Percentiles rank a stretch among this genome's conserved stretches.
phyloP scores from a whole-genome alignment of 441 rosid genomes.

The Aleurites moluccanus region DNA sequence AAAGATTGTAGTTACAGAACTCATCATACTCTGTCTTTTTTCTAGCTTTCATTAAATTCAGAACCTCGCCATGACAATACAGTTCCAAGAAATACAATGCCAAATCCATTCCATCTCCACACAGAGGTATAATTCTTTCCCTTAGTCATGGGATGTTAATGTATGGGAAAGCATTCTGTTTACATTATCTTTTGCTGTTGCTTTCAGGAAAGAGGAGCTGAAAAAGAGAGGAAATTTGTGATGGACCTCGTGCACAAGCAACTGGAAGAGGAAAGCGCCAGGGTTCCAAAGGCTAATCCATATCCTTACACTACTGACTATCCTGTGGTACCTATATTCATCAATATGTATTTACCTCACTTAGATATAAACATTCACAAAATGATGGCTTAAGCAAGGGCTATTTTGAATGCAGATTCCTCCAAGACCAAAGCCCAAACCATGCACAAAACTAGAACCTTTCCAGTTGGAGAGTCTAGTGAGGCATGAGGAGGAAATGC shows the following conservation, averaged over 20 bases:
- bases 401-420: slow-evolving; percentile 48
- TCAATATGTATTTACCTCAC: slow-evolving; percentile 1
- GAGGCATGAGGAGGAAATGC: slow-evolving; percentile 89
- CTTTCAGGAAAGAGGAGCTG: slow-evolving; percentile 89
- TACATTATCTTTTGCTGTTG: slow-evolving; percentile 1
- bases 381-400: background rate
- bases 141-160: background rate
- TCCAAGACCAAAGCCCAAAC: slow-evolving; percentile 83
- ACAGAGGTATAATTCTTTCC: slow-evolving; percentile 66
- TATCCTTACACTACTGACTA: slow-evolving; percentile 96
- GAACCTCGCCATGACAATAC: slow-evolving; percentile 59
- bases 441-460: slow-evolving; percentile 78
- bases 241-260: slow-evolving; percentile 59
- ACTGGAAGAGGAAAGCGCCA: slow-evolving; percentile 70
- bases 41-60: slow-evolving; percentile 79
- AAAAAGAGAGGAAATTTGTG: slow-evolving; percentile 69
- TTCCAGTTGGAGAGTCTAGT: slow-evolving; percentile 85
- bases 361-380: background rate
- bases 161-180: background rate
- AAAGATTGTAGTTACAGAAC: background rate
- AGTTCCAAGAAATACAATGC: slow-evolving; percentile 68
- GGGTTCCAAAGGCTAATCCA: slow-evolving; percentile 81
- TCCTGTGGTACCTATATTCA: slow-evolving; percentile 67
- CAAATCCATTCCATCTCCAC: slow-evolving; percentile 84
- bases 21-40: slow-evolving; percentile 3